Conservation (phyloP, 169 alveolate genomes). For the Eimeria sp. region DNA sequence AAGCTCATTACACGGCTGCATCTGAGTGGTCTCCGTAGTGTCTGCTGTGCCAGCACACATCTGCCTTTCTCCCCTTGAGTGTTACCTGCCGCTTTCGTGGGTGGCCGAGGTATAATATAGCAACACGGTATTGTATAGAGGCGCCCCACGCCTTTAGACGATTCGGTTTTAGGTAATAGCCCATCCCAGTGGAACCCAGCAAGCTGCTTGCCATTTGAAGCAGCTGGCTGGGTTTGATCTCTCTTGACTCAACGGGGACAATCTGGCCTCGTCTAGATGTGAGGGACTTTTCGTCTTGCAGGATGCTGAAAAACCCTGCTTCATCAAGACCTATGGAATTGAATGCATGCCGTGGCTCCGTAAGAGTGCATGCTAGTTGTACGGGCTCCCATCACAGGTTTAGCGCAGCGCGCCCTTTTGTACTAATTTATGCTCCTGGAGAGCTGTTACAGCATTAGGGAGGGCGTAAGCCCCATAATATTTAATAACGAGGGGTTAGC, state of each 20-base stretch:
- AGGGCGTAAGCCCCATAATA: neutral
- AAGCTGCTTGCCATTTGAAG: neutral
- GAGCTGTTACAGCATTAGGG: neutral
- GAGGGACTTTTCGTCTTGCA: neutral
- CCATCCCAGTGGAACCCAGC: neutral
- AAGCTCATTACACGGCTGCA: neutral
- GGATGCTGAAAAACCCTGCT: neutral
- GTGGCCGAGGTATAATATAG: neutral
- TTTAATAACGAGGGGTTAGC: neutral
- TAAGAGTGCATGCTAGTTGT: neutral
- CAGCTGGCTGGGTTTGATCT: neutral
- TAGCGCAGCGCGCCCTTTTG: neutral
- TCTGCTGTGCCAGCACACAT: neutral
- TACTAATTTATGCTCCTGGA: neutral
- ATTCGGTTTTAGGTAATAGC: conserved; percentile 3
- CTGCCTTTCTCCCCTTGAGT: neutral
- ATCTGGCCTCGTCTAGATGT: neutral
- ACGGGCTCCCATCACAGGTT: neutral
- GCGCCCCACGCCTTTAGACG: neutral
- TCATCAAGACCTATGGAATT: neutral
- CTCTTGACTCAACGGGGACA: neutral
- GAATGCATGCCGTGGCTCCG: neutral
- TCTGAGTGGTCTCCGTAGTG: neutral
- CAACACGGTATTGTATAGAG: neutral
- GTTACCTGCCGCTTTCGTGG: conserved; percentile 2